These are phyloP conservation scores for Ceratocystis smalleyi DNA, from an alignment of 2,329 filamentous ascomycete genomes.

Conservation along the genomic window DNA sequence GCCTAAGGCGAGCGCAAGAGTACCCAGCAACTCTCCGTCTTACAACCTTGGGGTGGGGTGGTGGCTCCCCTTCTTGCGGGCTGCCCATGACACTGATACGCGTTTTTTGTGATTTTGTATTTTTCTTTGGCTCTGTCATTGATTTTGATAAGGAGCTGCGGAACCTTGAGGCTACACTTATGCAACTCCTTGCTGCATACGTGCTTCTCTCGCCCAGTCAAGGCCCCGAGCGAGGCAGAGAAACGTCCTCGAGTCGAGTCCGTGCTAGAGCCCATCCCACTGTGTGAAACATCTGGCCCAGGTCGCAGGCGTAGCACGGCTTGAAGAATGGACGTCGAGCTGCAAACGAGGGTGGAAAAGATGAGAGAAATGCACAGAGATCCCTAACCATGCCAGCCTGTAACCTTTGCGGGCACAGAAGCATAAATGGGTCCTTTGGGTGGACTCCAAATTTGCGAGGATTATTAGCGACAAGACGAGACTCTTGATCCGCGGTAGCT, in stretches of 20 bases:
- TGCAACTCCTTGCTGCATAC: no score
- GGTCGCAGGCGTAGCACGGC: not conserved
- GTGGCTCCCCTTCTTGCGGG: no score
- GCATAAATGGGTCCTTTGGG: not conserved
- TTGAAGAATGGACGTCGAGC: not conserved
- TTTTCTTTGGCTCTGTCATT: no score
- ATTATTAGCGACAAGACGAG: not conserved
- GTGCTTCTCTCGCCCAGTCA: not conserved
- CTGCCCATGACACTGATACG: no score
- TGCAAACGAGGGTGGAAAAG: not conserved
- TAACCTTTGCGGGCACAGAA: not conserved
- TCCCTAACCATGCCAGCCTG: not conserved
- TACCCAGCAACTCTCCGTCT: not conserved
- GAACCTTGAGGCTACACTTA: no score
- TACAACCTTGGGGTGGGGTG: no score
- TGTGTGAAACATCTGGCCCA: not conserved
- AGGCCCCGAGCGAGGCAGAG: not conserved
- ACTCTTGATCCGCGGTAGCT: not conserved
- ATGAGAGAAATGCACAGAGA: not conserved
- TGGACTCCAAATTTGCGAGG: not conserved
- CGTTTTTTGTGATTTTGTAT: no score
- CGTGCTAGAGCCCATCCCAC: not conserved
- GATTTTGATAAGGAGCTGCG: no score
- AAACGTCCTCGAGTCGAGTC: not conserved
- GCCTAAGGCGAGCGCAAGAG: not conserved